Evolutionary conservation across 768 basidiomycete species (phyloP).

Genomic region (Suillus hirtellus): DNA sequence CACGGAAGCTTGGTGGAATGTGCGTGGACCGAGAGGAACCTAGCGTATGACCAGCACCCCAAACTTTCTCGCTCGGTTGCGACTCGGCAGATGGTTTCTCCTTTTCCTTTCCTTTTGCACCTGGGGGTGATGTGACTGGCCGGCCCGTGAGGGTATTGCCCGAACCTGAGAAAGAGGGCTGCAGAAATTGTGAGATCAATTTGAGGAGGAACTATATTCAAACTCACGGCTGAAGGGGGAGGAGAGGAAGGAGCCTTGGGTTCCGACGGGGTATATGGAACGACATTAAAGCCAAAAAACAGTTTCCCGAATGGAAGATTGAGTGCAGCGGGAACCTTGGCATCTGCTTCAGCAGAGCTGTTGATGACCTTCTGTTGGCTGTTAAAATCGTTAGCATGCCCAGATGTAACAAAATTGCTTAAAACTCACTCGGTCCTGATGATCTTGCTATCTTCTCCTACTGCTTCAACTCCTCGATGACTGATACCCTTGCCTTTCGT

Average conservation of each 20-base stretch:
- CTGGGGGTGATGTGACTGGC: conserved; percentile 34
- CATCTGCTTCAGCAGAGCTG: conserved; percentile 68
- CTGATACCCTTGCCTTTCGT: conserved; percentile 95
- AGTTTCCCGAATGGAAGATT: conserved; percentile 91
- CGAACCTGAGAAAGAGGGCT: conserved; percentile 60
- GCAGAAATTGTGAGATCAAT: neutral
- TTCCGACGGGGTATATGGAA: conserved; percentile 61
- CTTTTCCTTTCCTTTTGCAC: conserved; percentile 57
- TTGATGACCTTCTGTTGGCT: conserved; percentile 87
- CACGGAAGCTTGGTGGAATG: conserved; percentile 34
- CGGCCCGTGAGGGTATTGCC: conserved; percentile 70
- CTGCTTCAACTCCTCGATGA: conserved; percentile 78
- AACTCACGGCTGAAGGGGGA: conserved; percentile 32
- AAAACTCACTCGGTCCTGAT: conserved; percentile 81
- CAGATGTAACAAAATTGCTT: neutral
- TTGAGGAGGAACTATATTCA: neutral
- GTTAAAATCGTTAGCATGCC: conserved; percentile 19
- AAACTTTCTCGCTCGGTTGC: conserved; percentile 36
- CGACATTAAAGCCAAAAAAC: conserved; percentile 93
- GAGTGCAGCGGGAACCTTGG: conserved; percentile 85
- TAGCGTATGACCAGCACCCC: conserved; percentile 52
- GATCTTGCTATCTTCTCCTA: conserved; percentile 83
- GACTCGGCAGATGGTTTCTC: conserved; percentile 36
- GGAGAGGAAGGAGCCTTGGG: conserved; percentile 27
- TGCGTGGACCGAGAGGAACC: conserved; percentile 37